Evolutionary conservation across 352 stramenopile genomes (phyloP), one percentile per base, ranked within the genome.

Genomic region (Phytophthora ohioensis): DNA sequence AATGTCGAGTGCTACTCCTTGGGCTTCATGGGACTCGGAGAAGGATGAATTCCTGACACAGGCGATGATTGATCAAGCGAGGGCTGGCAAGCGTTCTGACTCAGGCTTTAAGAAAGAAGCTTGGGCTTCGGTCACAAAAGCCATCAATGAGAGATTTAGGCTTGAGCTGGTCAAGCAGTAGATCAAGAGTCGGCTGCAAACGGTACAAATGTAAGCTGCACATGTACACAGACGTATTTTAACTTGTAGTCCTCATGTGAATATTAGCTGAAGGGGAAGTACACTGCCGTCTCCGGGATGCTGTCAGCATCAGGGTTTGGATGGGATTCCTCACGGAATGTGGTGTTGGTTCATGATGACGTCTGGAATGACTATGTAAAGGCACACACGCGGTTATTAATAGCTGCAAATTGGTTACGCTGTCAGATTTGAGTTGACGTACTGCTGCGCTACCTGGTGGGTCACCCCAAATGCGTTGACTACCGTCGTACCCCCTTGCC

Each of bases 331-430:
- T 15, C 42, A 9, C 39, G 17, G 17, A 52, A 62, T 35, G 55
- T 53, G n/a, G 41, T 42, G 7, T 13, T 62, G 6, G 15, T 62
- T 30, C 55, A 52, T 6, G 55, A 53, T 34, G 41, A 62, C 15
- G 55, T 62, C 12, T 62, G 55, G 55, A 30, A 42, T 10, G n/a
- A 49, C 21, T 62, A 62, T 15, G 13, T 62, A 5, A 53, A 41
- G 5, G 55, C 53, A 32, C 21, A 21, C 21, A 21, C 21, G 21
- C 21, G 1, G 21, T 21, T 21, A 0, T 21, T 21, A 21, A 21
- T 21, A 21, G 21, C 21, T 21, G 21, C 21, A 21, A 21, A 21
- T 21, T 21, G 21, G 21, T 21, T 21, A 21, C 1, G 21, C 21
- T 21, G 21, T 21, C 21, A 21, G 21, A 21, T 0, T 21, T 21